Conservation (phyloP, 495 filamentous ascomycete species). For the Aspergillus avenaceus region DNA sequence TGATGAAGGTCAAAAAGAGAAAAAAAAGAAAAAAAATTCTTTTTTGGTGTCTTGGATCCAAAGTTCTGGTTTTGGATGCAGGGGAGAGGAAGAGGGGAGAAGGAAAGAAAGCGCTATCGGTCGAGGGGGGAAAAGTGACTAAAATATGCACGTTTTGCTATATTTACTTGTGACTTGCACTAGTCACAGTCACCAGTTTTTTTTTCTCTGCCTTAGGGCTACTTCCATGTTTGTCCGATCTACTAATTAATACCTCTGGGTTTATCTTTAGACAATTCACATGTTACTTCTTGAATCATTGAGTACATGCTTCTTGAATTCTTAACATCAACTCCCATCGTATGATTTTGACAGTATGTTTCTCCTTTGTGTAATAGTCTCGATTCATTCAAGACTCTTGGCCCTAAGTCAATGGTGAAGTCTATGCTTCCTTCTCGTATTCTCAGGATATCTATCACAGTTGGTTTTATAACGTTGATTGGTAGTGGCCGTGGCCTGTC, state of each 20-base stretch:
- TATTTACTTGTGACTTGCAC: constrained; percentile 26
- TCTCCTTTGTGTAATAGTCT: background rate
- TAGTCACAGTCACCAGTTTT: too few species aligned
- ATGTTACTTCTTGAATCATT: background rate
- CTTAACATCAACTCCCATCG: background rate
- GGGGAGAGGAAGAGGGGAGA: constrained; percentile 25
- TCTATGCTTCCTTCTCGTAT: background rate
- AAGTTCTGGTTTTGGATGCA: constrained; percentile 39
- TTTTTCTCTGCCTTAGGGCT: background rate
- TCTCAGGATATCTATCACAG: background rate
- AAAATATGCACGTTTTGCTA: constrained; percentile 20
- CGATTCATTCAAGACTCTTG: background rate
- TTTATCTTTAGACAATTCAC: background rate
- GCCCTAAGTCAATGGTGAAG: background rate
- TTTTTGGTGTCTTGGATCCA: constrained; percentile 14
- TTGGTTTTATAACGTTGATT: background rate
- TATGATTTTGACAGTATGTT: background rate
- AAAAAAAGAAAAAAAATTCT: background rate
- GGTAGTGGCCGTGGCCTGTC: background rate
- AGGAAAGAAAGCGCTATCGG: constrained; percentile 11
- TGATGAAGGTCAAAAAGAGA: background rate
- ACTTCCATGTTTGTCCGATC: too few species aligned
- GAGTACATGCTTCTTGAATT: background rate
- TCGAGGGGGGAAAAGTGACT: background rate
- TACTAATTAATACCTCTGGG: too few species aligned